These are phyloP conservation scores for Mycosphaerella sp. DNA, from an alignment of 2,329 filamentous ascomycete species.

Conservation along the genomic window DNA sequence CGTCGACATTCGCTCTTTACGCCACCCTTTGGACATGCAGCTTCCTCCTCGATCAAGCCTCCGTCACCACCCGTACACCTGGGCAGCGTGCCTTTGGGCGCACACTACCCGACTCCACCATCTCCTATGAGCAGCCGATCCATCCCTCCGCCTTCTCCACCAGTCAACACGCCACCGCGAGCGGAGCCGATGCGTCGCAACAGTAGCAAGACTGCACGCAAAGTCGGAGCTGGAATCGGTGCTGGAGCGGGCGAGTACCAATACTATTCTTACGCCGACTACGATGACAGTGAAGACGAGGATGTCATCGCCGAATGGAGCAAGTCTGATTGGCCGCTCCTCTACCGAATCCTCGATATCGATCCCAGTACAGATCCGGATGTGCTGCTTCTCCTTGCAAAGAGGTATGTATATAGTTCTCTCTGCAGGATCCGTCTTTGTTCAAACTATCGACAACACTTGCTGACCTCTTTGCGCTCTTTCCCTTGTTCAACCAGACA, in stretches of 20 bases:
- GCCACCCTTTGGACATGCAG: not conserved
- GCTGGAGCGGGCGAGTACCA: constrained; percentile 8
- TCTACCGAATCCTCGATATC: constrained; percentile 26
- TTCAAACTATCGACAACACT: too few species aligned
- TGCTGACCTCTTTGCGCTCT: constrained; percentile 9
- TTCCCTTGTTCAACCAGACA: constrained; percentile 5
- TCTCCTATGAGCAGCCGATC: not conserved
- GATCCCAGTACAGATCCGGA: constrained; percentile 17
- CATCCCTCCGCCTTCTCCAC: constrained; percentile 3
- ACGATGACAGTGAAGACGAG: constrained; percentile 13
- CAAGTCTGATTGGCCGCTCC: constrained; percentile 19
- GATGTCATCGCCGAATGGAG: constrained; percentile 8
- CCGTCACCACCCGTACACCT: not conserved
- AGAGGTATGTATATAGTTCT: constrained; percentile 12
- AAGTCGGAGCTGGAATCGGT: not conserved
- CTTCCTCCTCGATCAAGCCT: not conserved
- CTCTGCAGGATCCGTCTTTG: too few species aligned
- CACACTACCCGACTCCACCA: not conserved
- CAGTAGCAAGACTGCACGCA: not conserved
- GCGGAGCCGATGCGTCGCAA: constrained; percentile 1
- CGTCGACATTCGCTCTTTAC: not conserved
- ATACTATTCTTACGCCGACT: constrained; percentile 12
- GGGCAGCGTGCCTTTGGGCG: not conserved
- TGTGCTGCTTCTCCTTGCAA: constrained; percentile 13
- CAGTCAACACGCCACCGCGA: not conserved